phyloP scores from a whole-genome alignment of 495 filamentous ascomycete species.

The Podospora didyma region DNA sequence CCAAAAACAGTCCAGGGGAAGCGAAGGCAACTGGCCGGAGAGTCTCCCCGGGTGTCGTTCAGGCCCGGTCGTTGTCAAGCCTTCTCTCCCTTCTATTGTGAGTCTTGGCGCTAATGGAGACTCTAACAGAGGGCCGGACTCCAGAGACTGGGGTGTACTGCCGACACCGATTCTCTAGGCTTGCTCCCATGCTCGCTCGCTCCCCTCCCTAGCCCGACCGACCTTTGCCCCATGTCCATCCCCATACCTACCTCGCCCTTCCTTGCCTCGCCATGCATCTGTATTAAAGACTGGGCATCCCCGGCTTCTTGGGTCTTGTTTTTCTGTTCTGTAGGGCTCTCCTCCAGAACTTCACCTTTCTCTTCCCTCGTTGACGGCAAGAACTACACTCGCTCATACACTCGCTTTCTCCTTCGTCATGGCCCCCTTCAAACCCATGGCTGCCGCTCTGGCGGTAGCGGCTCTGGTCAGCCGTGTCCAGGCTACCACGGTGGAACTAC shows the following conservation, averaged over 20 bases:
- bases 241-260: not conserved
- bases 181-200: too few relatives aligned
- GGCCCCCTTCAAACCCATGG: constrained; percentile 19
- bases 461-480: constrained; percentile 25
- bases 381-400: not conserved
- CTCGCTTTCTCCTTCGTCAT: constrained; percentile 14
- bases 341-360: not conserved
- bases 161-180: too few relatives aligned
- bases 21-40: too few relatives aligned
- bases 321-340: not conserved
- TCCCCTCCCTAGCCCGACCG: too few relatives aligned
- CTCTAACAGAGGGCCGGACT: too few relatives aligned
- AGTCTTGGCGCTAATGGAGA: too few relatives aligned
- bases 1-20: not conserved
- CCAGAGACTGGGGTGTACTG: too few relatives aligned
- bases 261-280: not conserved
- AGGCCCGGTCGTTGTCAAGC: not conserved
- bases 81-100: not conserved
- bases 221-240: too few relatives aligned
- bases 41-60: not conserved
- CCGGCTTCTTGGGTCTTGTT: not conserved
- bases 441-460: constrained; percentile 30
- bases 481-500: constrained; percentile 35
- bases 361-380: not conserved
- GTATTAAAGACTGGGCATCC: not conserved